phyloP scores from a whole-genome alignment of 768 basidiomycete species.

The Lentinula aciculospora region DNA sequence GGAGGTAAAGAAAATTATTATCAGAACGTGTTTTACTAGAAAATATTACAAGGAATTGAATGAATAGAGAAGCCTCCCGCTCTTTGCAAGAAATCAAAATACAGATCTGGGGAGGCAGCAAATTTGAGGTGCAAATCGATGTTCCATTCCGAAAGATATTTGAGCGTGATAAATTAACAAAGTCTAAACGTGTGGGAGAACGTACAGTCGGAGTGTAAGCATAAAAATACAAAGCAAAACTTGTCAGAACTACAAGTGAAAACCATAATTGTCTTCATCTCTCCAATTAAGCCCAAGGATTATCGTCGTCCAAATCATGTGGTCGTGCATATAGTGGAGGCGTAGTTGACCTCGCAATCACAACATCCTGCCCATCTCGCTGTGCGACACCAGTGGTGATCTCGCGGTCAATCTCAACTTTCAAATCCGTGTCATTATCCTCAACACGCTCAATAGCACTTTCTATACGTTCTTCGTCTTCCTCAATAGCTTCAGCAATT shows the following conservation, averaged over 20 bases:
- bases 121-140: no score
- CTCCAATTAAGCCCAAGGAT: constrained; percentile 46
- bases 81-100: no score
- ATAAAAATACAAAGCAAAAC: background rate
- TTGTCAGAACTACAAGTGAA: background rate
- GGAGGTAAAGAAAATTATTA: no score
- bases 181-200: no score
- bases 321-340: constrained; percentile 41
- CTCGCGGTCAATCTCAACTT: constrained; percentile 20
- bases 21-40: no score
- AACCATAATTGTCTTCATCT: background rate
- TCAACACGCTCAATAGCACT: background rate
- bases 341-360: constrained; percentile 30
- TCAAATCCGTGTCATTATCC: constrained; percentile 13
- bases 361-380: constrained; percentile 11
- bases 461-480: constrained; percentile 14
- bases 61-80: no score
- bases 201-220: no score
- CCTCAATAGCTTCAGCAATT: constrained; percentile 26
- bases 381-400: constrained; percentile 16
- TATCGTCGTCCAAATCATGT: constrained; percentile 40
- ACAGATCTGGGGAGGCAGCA: no score
- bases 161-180: background rate
- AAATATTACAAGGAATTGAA: no score
- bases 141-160: no score